Evolutionary conservation across 2,329 filamentous ascomycete species (phyloP).

Genomic region (Penicillium freii): DNA sequence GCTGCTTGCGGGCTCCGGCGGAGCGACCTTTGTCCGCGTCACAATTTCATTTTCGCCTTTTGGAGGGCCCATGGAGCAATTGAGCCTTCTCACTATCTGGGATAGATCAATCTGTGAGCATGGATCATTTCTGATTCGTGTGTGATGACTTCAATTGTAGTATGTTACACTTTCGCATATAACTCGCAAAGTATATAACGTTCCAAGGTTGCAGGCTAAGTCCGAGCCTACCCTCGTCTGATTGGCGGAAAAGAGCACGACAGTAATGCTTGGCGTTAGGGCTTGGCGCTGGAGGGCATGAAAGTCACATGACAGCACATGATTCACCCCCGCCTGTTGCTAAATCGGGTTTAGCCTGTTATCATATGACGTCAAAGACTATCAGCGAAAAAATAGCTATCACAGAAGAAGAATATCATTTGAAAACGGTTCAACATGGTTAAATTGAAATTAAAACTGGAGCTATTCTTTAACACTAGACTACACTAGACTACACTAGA

Average conservation of each 20-base stretch:
- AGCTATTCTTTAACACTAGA: background rate
- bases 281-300: conserved; percentile 5
- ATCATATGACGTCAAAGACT: conserved; percentile 17
- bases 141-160: background rate
- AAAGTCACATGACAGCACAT: conserved; percentile 5
- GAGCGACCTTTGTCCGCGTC: background rate
- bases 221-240: background rate
- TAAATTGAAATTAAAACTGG: background rate
- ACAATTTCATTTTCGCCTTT: background rate
- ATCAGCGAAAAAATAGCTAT: background rate
- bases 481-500: too few species aligned
- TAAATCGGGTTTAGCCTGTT: background rate
- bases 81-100: background rate
- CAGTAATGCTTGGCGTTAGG: conserved; percentile 2
- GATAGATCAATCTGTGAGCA: background rate
- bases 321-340: conserved; percentile 1
- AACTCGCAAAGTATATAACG: background rate
- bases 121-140: background rate
- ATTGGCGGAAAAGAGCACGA: conserved; percentile 12
- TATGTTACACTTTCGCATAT: background rate
- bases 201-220: background rate
- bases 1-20: background rate
- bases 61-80: background rate
- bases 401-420: background rate
- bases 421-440: background rate